These are phyloP conservation scores for Tuber borchii DNA, from an alignment of 495 filamentous ascomycete genomes.

Conservation along the genomic window DNA sequence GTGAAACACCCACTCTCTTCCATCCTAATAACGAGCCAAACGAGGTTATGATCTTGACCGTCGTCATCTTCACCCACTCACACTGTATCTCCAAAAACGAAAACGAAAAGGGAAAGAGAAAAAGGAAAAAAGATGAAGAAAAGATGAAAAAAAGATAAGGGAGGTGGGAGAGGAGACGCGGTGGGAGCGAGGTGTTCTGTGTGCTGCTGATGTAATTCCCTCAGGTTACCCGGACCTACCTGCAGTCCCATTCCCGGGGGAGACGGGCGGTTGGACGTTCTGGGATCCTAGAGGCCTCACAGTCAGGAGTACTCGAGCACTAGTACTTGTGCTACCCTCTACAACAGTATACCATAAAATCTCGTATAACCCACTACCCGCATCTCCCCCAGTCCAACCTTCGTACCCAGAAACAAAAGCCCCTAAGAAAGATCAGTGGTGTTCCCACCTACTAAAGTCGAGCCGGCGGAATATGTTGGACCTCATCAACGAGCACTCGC, in stretches of 20 bases:
- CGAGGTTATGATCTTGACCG: not conserved
- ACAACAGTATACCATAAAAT: too few relatives aligned
- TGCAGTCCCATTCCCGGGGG: not conserved
- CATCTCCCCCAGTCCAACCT: too few relatives aligned
- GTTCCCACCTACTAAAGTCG: too few relatives aligned
- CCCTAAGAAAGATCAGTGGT: too few relatives aligned
- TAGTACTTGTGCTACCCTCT: too few relatives aligned
- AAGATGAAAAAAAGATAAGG: not conserved
- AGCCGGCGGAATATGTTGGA: too few relatives aligned
- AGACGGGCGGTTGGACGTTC: not conserved
- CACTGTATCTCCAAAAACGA: not conserved
- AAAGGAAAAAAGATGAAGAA: not conserved
- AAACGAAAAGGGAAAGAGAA: not conserved
- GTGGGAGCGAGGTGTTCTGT: not conserved
- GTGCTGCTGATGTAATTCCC: not conserved
- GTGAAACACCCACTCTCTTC: conserved; percentile 1
- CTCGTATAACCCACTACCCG: too few relatives aligned
- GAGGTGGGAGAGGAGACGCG: not conserved
- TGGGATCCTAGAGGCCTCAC: not conserved
- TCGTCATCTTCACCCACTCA: not conserved
- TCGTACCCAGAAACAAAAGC: too few relatives aligned
- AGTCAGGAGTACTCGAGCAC: not conserved
- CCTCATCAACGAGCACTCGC: too few relatives aligned
- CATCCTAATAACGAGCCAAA: not conserved
- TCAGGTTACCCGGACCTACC: not conserved